Evolutionary conservation across 495 filamentous ascomycete genomes (phyloP).

Genomic region (Bacidia rubella): DNA sequence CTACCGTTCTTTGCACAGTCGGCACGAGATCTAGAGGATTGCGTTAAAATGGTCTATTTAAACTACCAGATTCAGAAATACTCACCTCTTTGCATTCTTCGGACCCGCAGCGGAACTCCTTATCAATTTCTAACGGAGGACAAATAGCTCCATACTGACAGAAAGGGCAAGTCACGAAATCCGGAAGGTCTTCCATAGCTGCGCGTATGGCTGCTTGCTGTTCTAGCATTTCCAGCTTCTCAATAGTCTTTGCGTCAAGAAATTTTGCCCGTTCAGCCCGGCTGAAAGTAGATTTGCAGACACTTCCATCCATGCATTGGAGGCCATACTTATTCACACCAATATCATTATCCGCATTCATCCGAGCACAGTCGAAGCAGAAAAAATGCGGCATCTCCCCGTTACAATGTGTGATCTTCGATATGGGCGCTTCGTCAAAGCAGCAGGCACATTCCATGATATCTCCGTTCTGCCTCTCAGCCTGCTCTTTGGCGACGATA

Average conservation of each 20-base stretch:
- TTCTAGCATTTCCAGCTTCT: constrained; percentile 52
- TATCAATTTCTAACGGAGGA: constrained; percentile 51
- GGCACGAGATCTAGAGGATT: constrained; percentile 45
- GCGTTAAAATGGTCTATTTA: constrained; percentile 3
- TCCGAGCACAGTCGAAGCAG: constrained; percentile 51
- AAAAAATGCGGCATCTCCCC: constrained; percentile 47
- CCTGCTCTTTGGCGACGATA: constrained; percentile 31
- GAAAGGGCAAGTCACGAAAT: constrained; percentile 62
- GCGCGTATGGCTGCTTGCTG: constrained; percentile 51
- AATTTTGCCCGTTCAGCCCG: constrained; percentile 39
- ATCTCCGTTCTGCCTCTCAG: constrained; percentile 24
- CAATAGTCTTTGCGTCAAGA: constrained; percentile 40
- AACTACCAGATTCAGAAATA: background rate
- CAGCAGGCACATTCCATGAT: constrained; percentile 59
- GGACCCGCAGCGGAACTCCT: constrained; percentile 60
- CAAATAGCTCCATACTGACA: constrained; percentile 69
- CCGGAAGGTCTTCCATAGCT: constrained; percentile 42
- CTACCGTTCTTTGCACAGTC: constrained; percentile 48
- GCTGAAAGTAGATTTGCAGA: constrained; percentile 38
- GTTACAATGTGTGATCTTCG: constrained; percentile 56
- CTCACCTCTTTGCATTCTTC: constrained; percentile 40
- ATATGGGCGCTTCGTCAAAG: constrained; percentile 48
- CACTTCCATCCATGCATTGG: constrained; percentile 37
- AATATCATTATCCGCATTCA: constrained; percentile 51
- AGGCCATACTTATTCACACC: constrained; percentile 50